phyloP scores from a whole-genome alignment of 2,329 filamentous ascomycete species.

The Fusarium sp. region DNA sequence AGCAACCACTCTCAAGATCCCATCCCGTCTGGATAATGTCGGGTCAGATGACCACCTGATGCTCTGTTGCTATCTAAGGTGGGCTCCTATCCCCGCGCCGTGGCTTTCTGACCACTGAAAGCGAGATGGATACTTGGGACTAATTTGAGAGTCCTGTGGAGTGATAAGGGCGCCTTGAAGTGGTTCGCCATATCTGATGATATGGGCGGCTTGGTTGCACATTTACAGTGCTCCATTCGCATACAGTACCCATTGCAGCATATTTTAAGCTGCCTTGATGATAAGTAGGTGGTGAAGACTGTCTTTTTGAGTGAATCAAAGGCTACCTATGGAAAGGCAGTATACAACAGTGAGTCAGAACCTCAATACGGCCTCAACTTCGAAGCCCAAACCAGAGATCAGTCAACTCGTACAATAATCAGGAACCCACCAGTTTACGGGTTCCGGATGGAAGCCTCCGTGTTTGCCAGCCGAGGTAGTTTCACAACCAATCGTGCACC shows the following conservation, averaged over 20 bases:
- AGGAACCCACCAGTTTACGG: background rate
- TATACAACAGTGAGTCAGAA: no score
- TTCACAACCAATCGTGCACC: background rate
- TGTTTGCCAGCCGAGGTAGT: conserved; percentile 9
- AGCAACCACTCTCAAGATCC: conserved; percentile 10
- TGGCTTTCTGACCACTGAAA: background rate
- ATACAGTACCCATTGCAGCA: no score
- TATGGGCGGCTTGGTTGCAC: conserved; percentile 4
- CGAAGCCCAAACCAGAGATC: no score
- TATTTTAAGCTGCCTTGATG: no score
- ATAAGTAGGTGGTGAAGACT: background rate
- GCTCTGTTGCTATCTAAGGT: conserved; percentile 3
- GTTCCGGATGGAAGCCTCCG: conserved; percentile 11
- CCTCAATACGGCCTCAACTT: no score
- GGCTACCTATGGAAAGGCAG: no score
- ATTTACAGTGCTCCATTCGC: no score
- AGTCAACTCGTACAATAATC: no score
- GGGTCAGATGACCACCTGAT: conserved; percentile 29
- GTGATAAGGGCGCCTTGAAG: conserved; percentile 1
- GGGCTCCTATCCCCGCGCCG: conserved; percentile 4
- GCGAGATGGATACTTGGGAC: background rate
- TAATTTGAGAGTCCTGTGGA: background rate
- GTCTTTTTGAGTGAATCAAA: background rate
- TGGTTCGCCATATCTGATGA: conserved; percentile 19
- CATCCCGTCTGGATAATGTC: conserved; percentile 2